Evolutionary conservation across 2,329 filamentous ascomycete genomes (phyloP).

Genomic region (Hawksworthiomyces lignivorus): DNA sequence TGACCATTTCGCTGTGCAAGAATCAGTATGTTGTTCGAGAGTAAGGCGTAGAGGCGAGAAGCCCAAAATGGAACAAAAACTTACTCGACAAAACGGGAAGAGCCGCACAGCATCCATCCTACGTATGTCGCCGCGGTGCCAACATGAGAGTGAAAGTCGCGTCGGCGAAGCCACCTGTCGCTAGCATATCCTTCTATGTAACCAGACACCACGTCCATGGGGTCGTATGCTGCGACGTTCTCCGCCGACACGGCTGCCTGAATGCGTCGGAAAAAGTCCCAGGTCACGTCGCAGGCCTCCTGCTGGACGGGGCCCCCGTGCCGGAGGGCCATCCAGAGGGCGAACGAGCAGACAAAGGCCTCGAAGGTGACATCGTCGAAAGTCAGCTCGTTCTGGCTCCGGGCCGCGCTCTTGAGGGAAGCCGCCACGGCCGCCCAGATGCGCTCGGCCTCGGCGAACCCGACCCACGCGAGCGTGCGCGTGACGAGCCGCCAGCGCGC

Average conservation of each 20-base stretch:
- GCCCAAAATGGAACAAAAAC: background rate
- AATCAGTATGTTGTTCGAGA: background rate
- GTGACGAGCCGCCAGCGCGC: conserved; percentile 19
- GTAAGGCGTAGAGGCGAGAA: background rate
- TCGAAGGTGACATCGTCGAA: too few species aligned
- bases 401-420: conserved; percentile 12
- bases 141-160: too few species aligned
- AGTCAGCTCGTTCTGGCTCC: conserved; percentile 17
- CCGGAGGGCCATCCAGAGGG: conserved; percentile 22
- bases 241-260: conserved; percentile 12
- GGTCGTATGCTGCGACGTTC: too few species aligned
- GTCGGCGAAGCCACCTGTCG: too few species aligned
- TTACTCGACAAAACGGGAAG: conserved; percentile 12
- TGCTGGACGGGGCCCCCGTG: conserved; percentile 18
- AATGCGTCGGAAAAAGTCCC: conserved; percentile 20
- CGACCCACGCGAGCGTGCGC: conserved; percentile 21
- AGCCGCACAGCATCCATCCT: conserved; percentile 14
- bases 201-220: too few species aligned
- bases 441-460: conserved; percentile 15
- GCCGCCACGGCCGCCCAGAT: conserved; percentile 18
- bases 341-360: conserved; percentile 24
- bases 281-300: conserved; percentile 19
- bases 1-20: conserved; percentile 10
- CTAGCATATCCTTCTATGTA: background rate
- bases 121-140: conserved; percentile 2